Conservation (phyloP, 208 protist genomes). For the Crithidia sp. region DNA sequence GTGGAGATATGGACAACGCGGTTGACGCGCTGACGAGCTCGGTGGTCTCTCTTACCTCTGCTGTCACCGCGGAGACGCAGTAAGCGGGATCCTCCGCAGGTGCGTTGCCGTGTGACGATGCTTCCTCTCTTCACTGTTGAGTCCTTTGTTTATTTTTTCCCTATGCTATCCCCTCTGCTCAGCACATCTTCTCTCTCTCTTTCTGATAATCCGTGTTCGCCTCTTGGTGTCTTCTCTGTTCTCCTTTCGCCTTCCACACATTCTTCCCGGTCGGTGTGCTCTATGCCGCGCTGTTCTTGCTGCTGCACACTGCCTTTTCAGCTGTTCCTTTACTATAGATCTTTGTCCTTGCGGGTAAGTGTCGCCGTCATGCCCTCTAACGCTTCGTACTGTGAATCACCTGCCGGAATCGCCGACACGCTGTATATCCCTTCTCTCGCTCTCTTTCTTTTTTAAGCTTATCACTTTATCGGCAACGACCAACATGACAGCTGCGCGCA, state of each 20-base stretch:
- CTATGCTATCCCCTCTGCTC: not conserved
- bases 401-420: too few relatives aligned
- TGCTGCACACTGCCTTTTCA: too few relatives aligned
- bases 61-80: not conserved
- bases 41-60: not conserved
- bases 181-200: constrained; percentile 1
- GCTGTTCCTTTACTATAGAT: too few relatives aligned
- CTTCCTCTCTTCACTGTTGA: not conserved
- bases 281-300: too few relatives aligned
- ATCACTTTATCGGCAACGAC: too few relatives aligned
- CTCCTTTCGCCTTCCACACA: not conserved
- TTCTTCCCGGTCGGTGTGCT: too few relatives aligned
- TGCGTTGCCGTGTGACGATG: not conserved
- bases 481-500: too few relatives aligned
- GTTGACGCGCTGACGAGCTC: constrained; percentile 2
- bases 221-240: not conserved
- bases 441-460: constrained; percentile 6
- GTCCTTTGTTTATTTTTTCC: not conserved
- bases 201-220: not conserved
- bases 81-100: not conserved
- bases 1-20: not conserved
- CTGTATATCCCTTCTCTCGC: not conserved
- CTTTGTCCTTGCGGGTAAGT: too few relatives aligned
- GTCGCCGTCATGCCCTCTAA: too few relatives aligned
- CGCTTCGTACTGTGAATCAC: too few relatives aligned